Conservation (phyloP, 2,329 filamentous ascomycete genomes). For the Juglanconis sp. region DNA sequence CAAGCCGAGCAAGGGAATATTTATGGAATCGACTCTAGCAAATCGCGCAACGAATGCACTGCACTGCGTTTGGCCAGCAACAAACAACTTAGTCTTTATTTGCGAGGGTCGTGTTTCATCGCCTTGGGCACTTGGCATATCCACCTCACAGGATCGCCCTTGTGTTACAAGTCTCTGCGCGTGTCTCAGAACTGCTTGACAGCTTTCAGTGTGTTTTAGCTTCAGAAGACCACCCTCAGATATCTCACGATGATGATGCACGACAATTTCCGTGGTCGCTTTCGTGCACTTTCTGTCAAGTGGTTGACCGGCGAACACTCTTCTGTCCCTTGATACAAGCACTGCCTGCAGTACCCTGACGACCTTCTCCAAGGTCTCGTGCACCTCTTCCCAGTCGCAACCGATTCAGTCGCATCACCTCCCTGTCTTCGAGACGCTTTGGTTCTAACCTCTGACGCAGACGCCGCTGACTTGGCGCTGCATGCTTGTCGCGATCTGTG, state of each 20-base stretch:
- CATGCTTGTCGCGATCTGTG: not conserved
- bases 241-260: not conserved
- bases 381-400: not conserved
- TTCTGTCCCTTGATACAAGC: no score
- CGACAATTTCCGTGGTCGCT: not conserved
- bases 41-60: not conserved
- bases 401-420: not conserved
- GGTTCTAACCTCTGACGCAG: not conserved
- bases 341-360: no score
- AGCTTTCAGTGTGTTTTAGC: not conserved
- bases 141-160: not conserved
- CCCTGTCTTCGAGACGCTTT: not conserved
- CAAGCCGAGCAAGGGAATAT: no score
- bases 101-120: not conserved
- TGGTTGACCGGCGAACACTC: no score
- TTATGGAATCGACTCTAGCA: no score
- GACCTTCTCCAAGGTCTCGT: not conserved
- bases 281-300: no score
- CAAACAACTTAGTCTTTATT: not conserved
- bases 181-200: conserved; percentile 2
- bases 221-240: not conserved
- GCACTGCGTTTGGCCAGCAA: not conserved
- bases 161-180: not conserved
- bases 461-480: not conserved
- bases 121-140: not conserved